phyloP scores from a whole-genome alignment of 1,284 basidiomycete genomes.

The Cutaneotrichosporon sp. region DNA sequence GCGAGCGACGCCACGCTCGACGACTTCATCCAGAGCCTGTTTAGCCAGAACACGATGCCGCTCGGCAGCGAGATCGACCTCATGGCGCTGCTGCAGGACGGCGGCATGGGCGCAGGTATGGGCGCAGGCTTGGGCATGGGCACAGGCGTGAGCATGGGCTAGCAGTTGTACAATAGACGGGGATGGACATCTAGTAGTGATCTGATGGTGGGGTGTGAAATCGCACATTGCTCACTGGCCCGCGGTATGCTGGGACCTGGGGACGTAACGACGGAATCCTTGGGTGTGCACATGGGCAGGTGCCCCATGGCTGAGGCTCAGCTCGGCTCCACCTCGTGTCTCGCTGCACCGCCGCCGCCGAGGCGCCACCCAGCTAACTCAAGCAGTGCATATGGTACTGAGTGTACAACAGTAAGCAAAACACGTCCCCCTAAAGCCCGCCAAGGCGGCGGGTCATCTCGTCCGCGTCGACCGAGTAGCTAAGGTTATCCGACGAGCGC shows the following conservation, averaged over 20 bases:
- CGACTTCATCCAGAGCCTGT: constrained; percentile 16
- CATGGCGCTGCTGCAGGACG: constrained; percentile 11
- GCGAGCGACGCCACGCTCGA: constrained; percentile 8
- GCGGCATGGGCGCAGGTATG: background rate
- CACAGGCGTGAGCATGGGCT: background rate
- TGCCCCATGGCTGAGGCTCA: too few relatives aligned
- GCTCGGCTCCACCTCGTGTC: too few relatives aligned
- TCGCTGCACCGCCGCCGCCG: background rate
- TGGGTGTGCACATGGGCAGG: too few relatives aligned
- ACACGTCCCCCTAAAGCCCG: constrained; percentile 1
- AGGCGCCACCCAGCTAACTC: background rate
- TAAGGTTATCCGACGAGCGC: constrained; percentile 2
- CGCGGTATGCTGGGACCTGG: background rate
- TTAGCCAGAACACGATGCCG: constrained; percentile 15
- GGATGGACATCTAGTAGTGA: background rate
- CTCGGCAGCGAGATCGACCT: constrained; percentile 12
- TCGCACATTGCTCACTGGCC: background rate
- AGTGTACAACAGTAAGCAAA: constrained; percentile 10
- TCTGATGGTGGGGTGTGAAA: background rate
- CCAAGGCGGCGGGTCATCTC: constrained; percentile 9
- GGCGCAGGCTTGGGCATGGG: background rate
- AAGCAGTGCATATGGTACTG: constrained; percentile 10
- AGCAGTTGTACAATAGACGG: background rate
- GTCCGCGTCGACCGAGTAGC: constrained; percentile 7
- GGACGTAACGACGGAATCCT: too few relatives aligned